Evolutionary conservation across 2,329 filamentous ascomycete species (phyloP).

Genomic region (Apiospora aurea): DNA sequence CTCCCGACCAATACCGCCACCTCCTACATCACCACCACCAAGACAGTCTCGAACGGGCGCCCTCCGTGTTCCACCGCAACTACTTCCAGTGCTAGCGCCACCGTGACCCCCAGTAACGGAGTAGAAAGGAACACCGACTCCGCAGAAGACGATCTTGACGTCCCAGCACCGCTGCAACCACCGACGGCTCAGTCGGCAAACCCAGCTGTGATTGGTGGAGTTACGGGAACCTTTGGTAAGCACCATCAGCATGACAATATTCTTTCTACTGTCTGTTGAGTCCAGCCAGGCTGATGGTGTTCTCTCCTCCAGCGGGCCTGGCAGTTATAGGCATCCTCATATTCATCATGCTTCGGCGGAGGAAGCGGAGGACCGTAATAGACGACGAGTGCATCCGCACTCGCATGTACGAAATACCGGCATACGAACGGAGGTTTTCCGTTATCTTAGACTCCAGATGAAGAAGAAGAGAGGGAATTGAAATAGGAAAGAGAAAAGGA

Average conservation of each 20-base stretch:
- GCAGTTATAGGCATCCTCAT: not conserved
- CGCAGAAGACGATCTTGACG: not conserved
- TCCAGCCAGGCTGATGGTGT: not conserved
- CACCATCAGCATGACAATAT: not conserved
- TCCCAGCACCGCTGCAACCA: not conserved
- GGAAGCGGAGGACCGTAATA: not conserved
- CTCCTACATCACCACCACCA: not conserved
- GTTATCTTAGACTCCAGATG: not conserved
- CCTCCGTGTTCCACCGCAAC: not conserved
- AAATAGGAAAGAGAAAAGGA: too few relatives aligned
- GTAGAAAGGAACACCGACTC: not conserved
- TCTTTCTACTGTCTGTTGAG: not conserved
- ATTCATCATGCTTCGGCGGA: not conserved
- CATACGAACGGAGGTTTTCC: not conserved
- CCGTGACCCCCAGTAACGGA: not conserved
- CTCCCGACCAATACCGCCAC: not conserved
- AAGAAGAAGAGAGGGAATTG: not conserved
- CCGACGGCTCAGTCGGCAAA: not conserved
- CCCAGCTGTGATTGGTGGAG: not conserved
- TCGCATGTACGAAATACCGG: constrained; percentile 8
- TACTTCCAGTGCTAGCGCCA: not conserved
- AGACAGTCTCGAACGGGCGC: not conserved
- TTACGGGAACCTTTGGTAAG: constrained; percentile 2
- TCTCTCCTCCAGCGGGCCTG: not conserved
- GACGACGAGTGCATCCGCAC: not conserved